Percentiles rank a stretch among this genome's conserved stretches.
phyloP scores from a whole-genome alignment of 2,329 filamentous ascomycete genomes.

The Capronia americana region DNA sequence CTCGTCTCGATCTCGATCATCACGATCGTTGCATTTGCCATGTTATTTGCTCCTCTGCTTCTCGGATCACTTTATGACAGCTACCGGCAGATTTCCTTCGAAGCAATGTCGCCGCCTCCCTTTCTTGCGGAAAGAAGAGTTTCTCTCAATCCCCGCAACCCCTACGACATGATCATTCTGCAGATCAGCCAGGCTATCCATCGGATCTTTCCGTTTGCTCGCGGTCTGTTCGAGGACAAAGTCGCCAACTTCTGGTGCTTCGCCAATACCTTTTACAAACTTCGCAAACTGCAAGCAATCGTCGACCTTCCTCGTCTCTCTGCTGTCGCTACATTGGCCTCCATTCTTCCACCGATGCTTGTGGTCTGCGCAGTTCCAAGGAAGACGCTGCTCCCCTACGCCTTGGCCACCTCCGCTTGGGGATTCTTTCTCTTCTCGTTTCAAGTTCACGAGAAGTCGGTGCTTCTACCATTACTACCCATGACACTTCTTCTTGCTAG shows the following conservation, averaged over 20 bases:
- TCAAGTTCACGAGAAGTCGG: conserved; percentile 98
- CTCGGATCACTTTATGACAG: conserved; percentile 73
- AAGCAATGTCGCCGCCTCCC: conserved; percentile 64
- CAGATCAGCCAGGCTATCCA: conserved; percentile 85
- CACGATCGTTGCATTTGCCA: conserved; percentile 74
- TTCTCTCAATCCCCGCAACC: conserved; percentile 67
- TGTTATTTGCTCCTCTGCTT: conserved; percentile 78
- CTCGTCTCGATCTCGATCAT: conserved; percentile 76
- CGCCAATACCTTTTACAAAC: conserved; percentile 78
- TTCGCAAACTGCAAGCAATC: conserved; percentile 69
- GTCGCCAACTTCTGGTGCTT: conserved; percentile 99
- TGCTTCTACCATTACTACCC: conserved; percentile 86
- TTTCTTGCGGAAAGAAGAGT: conserved; percentile 66
- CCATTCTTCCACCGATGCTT: conserved; percentile 79
- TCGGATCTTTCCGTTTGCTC: conserved; percentile 92
- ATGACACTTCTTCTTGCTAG: conserved; percentile 88
- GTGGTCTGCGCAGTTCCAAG: conserved; percentile 80
- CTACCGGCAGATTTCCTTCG: conserved; percentile 67
- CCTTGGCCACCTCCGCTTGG: conserved; percentile 86
- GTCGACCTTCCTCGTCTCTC: conserved; percentile 77
- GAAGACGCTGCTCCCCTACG: conserved; percentile 77
- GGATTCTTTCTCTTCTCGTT: conserved; percentile 98
- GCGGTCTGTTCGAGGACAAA: conserved; percentile 98
- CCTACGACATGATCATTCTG: conserved; percentile 76
- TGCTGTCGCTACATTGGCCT: conserved; percentile 73